A percentile compares a stretch with the other conserved stretches of the same genome.
Evolutionary conservation across 1,139 yeast species (phyloP).

Genomic region (Debaryomyces coudertii): DNA sequence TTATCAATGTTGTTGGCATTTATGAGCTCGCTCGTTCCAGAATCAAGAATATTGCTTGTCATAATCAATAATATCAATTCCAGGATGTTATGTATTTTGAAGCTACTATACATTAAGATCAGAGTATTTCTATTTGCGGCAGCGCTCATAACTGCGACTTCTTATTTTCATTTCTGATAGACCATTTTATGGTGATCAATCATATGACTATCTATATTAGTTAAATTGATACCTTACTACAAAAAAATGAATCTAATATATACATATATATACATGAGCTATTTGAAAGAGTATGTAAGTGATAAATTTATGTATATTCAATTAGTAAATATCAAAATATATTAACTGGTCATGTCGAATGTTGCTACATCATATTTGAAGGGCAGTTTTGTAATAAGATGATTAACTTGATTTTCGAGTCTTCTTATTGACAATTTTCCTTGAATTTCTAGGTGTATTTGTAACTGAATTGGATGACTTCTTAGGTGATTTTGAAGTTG

Average conservation of each 20-base stretch:
- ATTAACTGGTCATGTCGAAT: neutral
- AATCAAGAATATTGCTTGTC: neutral
- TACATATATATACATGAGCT: too few relatives aligned
- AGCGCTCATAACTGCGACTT: too few relatives aligned
- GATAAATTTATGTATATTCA: neutral
- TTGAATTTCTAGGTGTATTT: conserved; percentile 17
- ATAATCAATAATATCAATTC: neutral
- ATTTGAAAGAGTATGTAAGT: too few relatives aligned
- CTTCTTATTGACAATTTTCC: conserved; percentile 20
- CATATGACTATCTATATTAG: too few relatives aligned
- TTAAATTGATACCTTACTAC: too few relatives aligned
- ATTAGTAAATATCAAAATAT: neutral
- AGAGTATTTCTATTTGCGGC: too few relatives aligned
- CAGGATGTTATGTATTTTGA: neutral
- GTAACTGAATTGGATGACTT: conserved; percentile 5
- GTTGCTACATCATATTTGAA: neutral
- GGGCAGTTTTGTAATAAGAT: neutral
- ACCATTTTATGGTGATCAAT: too few relatives aligned
- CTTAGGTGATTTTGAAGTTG: conserved; percentile 14
- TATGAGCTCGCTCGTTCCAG: neutral
- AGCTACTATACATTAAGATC: too few relatives aligned
- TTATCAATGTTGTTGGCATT: neutral
- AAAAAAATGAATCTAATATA: too few relatives aligned
- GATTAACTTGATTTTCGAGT: conserved; percentile 9
- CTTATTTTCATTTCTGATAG: too few relatives aligned